Evolutionary conservation across 2,329 filamentous ascomycete species (phyloP), one percentile per base, ranked within the genome.

Genomic region (Ophiocordyceps camponoti-rufipedis): DNA sequence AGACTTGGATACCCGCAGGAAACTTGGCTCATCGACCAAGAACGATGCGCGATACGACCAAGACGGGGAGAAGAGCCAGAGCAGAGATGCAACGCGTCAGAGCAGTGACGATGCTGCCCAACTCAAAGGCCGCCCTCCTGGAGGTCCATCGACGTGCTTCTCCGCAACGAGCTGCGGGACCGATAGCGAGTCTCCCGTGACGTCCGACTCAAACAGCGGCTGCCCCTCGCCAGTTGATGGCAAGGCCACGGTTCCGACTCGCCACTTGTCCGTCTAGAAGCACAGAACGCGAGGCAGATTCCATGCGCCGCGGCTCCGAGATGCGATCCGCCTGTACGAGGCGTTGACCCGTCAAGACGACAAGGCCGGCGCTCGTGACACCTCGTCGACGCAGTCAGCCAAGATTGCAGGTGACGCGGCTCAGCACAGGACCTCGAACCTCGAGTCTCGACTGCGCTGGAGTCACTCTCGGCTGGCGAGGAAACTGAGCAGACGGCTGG

Each of bases 311-410:
- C 44, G 13, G 11, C 47, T 50, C 4, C 55, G 51, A 42, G 52
- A 60, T n/a, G 58, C 51, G 38, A 60, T 61, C 19, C 49, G 52
- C 4, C 47, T 60, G 9, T 61, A 58, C 43, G 57, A 61, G 41
- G 54, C 53, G 14, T 45, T 61, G 16, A 38, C 16, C 33, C 33
- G 33, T 14, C 33, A 52, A 49, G 29, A 9, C 47, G 46, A 7
- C 47, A 47, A 35, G 19, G 10, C 11, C 16, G 16, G 11, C 38
- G 18, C 8, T 9, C n/a, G 5, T 11, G 9, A n/a, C 5, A 11
- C 10, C 7, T 19, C 38, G 7, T 12, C 18, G 13, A 40, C 10
- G 18, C 3, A 40, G n/a, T 11, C n/a, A 40, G 16, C 12, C 16
- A 18, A 18, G 18, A n/a, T 9, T 23, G 16, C 14, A 40, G 16